Evolutionary conservation across 1,284 basidiomycete species (phyloP).

Genomic region (Leccinum fallax): DNA sequence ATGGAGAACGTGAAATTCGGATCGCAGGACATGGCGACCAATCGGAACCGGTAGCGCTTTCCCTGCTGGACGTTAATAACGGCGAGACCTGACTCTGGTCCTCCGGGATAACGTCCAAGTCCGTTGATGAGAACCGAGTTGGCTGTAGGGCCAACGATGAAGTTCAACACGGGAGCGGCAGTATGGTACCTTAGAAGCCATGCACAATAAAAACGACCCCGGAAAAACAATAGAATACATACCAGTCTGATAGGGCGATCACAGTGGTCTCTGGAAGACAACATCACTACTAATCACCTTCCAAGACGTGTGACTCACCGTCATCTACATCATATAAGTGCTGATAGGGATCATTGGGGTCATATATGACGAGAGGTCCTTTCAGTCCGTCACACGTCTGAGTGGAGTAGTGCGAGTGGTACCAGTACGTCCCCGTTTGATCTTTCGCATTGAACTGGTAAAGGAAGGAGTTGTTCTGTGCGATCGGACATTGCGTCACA

Average conservation of each 20-base stretch:
- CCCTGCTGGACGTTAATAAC: slow-evolving; percentile 35
- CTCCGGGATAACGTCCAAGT: slow-evolving; percentile 41
- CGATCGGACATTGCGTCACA: slow-evolving; percentile 50
- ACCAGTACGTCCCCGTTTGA: slow-evolving; percentile 47
- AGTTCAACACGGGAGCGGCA: slow-evolving; percentile 15
- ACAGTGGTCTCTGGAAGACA: slow-evolving; percentile 28
- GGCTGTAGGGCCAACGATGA: slow-evolving; percentile 21
- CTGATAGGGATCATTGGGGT: slow-evolving; percentile 36
- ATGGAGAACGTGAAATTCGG: slow-evolving; percentile 41
- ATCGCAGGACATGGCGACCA: slow-evolving; percentile 44
- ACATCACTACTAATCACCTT: neutral
- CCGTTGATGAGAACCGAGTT: slow-evolving; percentile 51
- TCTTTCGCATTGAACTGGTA: slow-evolving; percentile 36
- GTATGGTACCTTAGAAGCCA: slow-evolving; percentile 40
- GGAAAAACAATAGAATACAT: neutral
- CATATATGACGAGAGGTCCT: slow-evolving; percentile 37
- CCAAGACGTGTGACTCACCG: slow-evolving; percentile 25
- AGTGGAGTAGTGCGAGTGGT: slow-evolving; percentile 45
- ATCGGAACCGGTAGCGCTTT: slow-evolving; percentile 43
- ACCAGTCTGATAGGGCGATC: slow-evolving; percentile 36
- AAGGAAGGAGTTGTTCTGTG: slow-evolving; percentile 39
- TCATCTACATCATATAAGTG: slow-evolving; percentile 39
- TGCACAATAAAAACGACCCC: neutral
- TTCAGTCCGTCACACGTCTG: slow-evolving; percentile 36
- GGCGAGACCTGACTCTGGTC: slow-evolving; percentile 30